Evolutionary conservation across 192 early-diverging fungal genomes (phyloP), one percentile per base, ranked within the genome.

Genomic region (Backusella tarrabulga): DNA sequence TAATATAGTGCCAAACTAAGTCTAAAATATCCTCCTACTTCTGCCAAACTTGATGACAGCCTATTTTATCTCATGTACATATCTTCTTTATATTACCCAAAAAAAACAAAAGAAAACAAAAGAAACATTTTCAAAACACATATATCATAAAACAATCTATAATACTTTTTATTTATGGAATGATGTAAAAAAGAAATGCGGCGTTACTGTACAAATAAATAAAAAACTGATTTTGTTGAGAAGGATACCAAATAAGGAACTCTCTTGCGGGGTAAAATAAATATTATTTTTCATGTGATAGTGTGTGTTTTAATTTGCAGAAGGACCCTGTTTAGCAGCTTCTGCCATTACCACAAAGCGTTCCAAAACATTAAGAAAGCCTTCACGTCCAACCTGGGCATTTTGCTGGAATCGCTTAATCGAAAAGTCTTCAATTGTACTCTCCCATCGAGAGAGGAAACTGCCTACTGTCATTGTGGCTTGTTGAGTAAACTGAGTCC

Each of bases 371-470:
- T 87, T 90, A 84, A 97, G 93, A 34, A 99, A 91, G 38, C 92
- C 98, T 71, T 88, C 84, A 52, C 92, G 83, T 0, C 98, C 98
- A 26, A 93, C 87, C 1, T 82, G 84, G 17, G 98, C 94, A 80
- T 99, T 99, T 38, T 93, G 88, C 77, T 93, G 77, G 88, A 98
- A 99, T 26, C 95, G 87, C 50, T 86, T 92, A 79, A 93, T 84
- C 74, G 91, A 94, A 46, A 93, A 90, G 68, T 96, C 92, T 80
- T 97, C 95, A 9, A 98, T 83, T 23, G 92, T 85, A 38, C 86
- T 87, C 3, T 91, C 87, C 77, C 93, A 87, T 38, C 89, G 73
- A 23, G 84, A 90, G 14, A 96, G 80, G 0, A 91, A 90, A 8
- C 87, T 87, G n/a, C 90, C 88, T 6, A 94, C 95, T 35, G 89